These are phyloP conservation scores for Phoma herbarum DNA, from an alignment of 2,329 filamentous ascomycete genomes.

Conservation along the genomic window DNA sequence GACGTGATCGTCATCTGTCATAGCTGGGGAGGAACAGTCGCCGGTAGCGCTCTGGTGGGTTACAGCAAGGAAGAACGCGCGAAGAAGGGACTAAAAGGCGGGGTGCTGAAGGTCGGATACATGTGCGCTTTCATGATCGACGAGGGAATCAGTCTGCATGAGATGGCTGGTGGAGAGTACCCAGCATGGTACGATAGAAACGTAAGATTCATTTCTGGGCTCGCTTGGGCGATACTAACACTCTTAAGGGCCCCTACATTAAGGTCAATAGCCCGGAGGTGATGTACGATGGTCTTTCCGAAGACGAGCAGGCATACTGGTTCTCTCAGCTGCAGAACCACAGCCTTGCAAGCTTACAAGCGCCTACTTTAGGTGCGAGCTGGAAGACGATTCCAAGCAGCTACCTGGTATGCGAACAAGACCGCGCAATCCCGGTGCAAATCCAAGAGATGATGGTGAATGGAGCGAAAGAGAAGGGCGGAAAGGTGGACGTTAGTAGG, in stretches of 20 bases:
- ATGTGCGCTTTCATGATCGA: conserved; percentile 47
- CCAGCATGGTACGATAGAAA: conserved; percentile 5
- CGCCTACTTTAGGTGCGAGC: conserved; percentile 37
- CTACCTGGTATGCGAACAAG: conserved; percentile 52
- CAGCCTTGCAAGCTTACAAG: conserved; percentile 37
- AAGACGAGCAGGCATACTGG: conserved; percentile 35
- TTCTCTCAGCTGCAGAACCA: conserved; percentile 33
- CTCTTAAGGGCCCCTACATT: neutral
- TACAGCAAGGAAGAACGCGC: conserved; percentile 47
- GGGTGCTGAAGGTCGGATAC: conserved; percentile 49
- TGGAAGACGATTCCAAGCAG: conserved; percentile 49
- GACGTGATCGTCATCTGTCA: conserved; percentile 56
- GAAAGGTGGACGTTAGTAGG: conserved; percentile 42
- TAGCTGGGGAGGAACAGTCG: conserved; percentile 57
- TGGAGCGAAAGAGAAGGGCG: conserved; percentile 39
- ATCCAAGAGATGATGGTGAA: conserved; percentile 46
- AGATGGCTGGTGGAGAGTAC: neutral
- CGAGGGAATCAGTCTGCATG: neutral
- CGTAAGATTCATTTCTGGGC: neutral
- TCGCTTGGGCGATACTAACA: neutral
- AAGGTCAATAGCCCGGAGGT: conserved; percentile 14
- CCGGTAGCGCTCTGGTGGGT: conserved; percentile 47
- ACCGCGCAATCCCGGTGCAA: conserved; percentile 42
- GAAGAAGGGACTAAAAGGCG: conserved; percentile 50
- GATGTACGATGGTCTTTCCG: conserved; percentile 46